Evolutionary conservation across 2,329 filamentous ascomycete genomes (phyloP).

Genomic region (Ascochyta lentis): DNA sequence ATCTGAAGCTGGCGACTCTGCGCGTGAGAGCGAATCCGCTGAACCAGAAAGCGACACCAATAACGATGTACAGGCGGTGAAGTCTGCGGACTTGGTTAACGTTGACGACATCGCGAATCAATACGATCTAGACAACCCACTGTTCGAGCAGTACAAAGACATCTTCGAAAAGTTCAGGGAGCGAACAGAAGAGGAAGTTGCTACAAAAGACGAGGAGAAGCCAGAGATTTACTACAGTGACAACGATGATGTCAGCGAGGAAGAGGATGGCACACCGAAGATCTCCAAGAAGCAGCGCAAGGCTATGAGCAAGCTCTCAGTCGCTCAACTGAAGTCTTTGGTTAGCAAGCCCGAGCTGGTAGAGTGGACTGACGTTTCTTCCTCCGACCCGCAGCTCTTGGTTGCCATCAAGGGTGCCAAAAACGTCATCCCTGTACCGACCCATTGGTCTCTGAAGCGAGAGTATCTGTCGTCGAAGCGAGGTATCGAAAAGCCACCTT

Average conservation of each 20-base stretch:
- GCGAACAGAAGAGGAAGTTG: constrained; percentile 65
- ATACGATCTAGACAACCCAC: constrained; percentile 72
- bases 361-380: constrained; percentile 96
- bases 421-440: constrained; percentile 93
- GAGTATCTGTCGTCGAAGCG: constrained; percentile 97
- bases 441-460: constrained; percentile 94
- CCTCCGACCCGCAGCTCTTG: constrained; percentile 84
- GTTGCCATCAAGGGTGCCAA: constrained; percentile 94
- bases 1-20: constrained; percentile 41
- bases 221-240: constrained; percentile 84
- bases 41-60: constrained; percentile 42
- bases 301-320: constrained; percentile 86
- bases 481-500: constrained; percentile 94
- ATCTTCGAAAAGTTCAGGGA: constrained; percentile 77
- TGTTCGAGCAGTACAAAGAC: constrained; percentile 82
- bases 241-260: constrained; percentile 84
- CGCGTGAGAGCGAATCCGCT: constrained; percentile 48
- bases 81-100: constrained; percentile 53
- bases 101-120: constrained; percentile 52
- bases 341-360: constrained; percentile 92
- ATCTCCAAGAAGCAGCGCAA: constrained; percentile 96
- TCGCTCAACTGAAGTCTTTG: constrained; percentile 92
- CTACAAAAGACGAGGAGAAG: constrained; percentile 65
- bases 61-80: constrained; percentile 49
- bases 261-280: constrained; percentile 72